A percentile compares a stretch with the other conserved stretches of the same genome.
phyloP scores from a whole-genome alignment of 2,329 filamentous ascomycete genomes.

The Paecilomyces sp. region DNA sequence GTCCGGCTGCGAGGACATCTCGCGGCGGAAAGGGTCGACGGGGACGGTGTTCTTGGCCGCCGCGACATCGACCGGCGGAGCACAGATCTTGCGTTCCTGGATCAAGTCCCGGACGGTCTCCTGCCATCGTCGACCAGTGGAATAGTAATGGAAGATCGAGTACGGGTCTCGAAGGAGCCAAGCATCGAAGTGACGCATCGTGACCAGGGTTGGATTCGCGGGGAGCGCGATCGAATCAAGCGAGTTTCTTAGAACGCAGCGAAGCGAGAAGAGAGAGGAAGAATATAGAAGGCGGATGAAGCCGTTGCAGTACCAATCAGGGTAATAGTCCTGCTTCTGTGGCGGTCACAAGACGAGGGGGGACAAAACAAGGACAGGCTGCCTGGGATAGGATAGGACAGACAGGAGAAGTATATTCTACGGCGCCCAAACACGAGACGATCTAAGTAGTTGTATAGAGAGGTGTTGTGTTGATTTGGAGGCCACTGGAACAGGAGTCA shows the following conservation, averaged over 20 bases:
- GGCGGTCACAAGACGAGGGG: neutral
- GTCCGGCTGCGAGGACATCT: constrained; percentile 12
- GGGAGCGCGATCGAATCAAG: neutral
- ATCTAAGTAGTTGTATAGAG: neutral
- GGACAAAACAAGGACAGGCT: neutral
- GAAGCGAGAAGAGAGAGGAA: neutral
- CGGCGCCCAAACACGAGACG: neutral
- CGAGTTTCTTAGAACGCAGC: neutral
- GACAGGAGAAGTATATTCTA: neutral
- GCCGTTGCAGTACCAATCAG: neutral
- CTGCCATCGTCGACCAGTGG: constrained; percentile 27
- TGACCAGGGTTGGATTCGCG: neutral
- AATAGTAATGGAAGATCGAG: constrained; percentile 32
- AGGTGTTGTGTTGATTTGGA: neutral
- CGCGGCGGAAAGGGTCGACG: constrained; percentile 10
- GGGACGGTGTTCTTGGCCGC: neutral
- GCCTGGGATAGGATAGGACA: neutral
- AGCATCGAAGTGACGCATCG: constrained; percentile 32
- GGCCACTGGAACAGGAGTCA: neutral
- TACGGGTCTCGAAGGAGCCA: constrained; percentile 33
- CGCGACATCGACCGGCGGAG: constrained; percentile 11
- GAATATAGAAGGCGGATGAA: neutral
- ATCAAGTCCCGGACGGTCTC: constrained; percentile 29
- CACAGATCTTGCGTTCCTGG: constrained; percentile 27
- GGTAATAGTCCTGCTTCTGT: neutral